Base-by-base conservation (phyloP, 345 rosid genomes). In the Kandelia obovata region DNA sequence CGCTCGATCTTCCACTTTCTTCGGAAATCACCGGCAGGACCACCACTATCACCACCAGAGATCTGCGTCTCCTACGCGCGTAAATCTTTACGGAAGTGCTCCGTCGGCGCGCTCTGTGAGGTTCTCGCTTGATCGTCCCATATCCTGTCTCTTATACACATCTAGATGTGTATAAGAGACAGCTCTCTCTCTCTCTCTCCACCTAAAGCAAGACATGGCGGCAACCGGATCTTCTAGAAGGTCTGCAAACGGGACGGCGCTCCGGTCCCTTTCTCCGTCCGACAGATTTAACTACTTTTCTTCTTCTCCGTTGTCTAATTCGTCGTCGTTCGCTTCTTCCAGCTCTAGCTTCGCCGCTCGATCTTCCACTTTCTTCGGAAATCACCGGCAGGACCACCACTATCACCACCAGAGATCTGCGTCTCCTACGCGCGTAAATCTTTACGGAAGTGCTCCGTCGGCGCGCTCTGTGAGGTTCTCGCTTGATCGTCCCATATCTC, bases 21-120 rank as follows among this genome's bases (percentile, higher is more conserved):
- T 83, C 21, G 58, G 58, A 28, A 25, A 20, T 23, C 25, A 55
- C 49, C 63, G 43, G 28, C 67, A 58, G 21, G 49, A 13, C 17
- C 53, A 13, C 57, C 31, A 35, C 5, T 46, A 43, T 47, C 31
- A 61, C 58, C 62, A 52, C 28, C 67, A 61, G 21, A 71, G 89
- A 63, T 82, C 91, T n/a, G 32, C 78, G 21, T 84, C 91, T 3
- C 88, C 94, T 0, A 77, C 85, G 0, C 87, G 88, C 56, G 86
- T 83, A 15, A 81, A 72, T 61, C 56, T 81, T 23, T 73, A 23
- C 60, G 81, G 80, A 17, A 77, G 39, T 28, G 21, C 80, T 53
- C 53, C 62, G 2, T 61, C 81, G 26, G 53, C 84, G 1, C 31
- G 81, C 10, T 71, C 92, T 30, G 81, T 84, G 0, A 71, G 83